Base-by-base conservation (phyloP, 2,329 filamentous ascomycete genomes). In the Botryotinia convoluta region DNA sequence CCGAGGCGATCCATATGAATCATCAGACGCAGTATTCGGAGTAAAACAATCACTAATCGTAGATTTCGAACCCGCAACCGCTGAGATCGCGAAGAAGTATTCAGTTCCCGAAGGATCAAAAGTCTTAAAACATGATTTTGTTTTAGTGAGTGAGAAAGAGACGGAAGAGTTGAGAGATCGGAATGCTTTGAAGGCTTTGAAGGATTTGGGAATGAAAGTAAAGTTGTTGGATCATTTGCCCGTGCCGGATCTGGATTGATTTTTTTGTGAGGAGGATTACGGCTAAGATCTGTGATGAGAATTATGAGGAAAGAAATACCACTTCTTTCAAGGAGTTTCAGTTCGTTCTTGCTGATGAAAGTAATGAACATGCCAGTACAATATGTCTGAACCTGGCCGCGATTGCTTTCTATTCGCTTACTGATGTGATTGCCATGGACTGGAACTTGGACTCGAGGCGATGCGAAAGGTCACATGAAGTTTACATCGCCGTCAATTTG, bases 21-120 rank as follows among this genome's bases (percentile, higher is more conserved):
- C 89, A 1, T 92, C 91, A 0, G 93, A 97, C 79, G 92, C 93
- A 0, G 93, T 96, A 1, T 96, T 97, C 78, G 93, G 93, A n/a
- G 93, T 96, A 71, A 97, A 96, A 81, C 87, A 93, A 79, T 93
- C 90, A 39, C 85, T 96, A 22, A 83, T 93, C 26, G 86, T 94
- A 18, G 90, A 93, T 76, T 83, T 89, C 82, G 76, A 86, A 75
- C 83, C 86, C 79, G 84, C 89, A 78, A 62, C 83, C 82, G 82
- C 80, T 57, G 85, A 86, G 61, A 86, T 86, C 70, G 88, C 91
- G 0, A 81, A 84, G 76, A 84, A 89, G 77, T 92, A 94, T 79
- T 85, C 84, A n/a, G 88, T 93, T 12, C 81, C 86, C 42, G 87
- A 90, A 76, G 91, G 88, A 20, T 87, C 84, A 39, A 88, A 88